A percentile compares a stretch with the other conserved stretches of the same genome.
Conservation (phyloP, 495 filamentous ascomycete species). For the Glonium stellatum region DNA sequence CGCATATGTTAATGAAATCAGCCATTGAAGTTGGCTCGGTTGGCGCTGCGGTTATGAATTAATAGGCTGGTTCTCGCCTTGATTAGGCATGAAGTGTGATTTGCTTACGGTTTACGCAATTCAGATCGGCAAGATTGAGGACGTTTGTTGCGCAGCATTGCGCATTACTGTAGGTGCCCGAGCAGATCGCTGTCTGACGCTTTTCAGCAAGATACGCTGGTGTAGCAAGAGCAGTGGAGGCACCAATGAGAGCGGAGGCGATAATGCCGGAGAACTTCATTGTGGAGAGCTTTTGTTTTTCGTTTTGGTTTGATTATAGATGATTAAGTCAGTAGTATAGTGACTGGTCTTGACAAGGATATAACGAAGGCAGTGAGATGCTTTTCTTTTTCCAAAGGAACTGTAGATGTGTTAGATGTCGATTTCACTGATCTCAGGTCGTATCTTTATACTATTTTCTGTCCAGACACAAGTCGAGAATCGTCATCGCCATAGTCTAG, state of each 20-base stretch:
- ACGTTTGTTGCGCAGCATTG: conserved; percentile 46
- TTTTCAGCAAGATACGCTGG: conserved; percentile 24
- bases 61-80: neutral
- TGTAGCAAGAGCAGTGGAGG: conserved; percentile 31
- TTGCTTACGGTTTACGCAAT: conserved; percentile 43
- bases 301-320: neutral
- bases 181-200: conserved; percentile 27
- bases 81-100: neutral
- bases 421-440: neutral
- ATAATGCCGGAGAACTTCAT: conserved; percentile 41
- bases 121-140: conserved; percentile 42
- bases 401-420: neutral
- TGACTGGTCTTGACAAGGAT: neutral
- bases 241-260: conserved; percentile 34
- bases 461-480: neutral
- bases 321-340: conserved; percentile 5
- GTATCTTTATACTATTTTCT: neutral
- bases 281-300: conserved; percentile 23
- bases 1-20: conserved; percentile 30
- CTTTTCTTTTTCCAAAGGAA: too few species aligned
- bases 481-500: neutral
- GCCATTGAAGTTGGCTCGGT: conserved; percentile 24
- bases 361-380: neutral
- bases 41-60: conserved; percentile 8
- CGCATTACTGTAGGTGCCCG: conserved; percentile 13